Percentiles rank a stretch among this genome's conserved stretches.
These are phyloP conservation scores for Capsicum rhomboideum DNA, from an alignment of 257 asterid species.

Conservation along the genomic window DNA sequence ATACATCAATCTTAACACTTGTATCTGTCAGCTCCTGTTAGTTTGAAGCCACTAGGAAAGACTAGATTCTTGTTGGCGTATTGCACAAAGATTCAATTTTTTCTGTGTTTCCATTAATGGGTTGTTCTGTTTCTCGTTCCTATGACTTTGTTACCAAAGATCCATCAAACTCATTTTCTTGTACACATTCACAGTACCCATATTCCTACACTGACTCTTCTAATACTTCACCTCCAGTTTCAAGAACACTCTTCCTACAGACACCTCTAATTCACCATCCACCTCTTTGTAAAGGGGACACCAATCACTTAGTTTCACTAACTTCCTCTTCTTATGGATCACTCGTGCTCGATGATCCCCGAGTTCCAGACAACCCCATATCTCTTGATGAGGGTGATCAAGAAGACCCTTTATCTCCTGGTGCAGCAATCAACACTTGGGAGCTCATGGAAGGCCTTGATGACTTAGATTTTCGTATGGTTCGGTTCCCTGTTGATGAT, in stretches of 20 bases:
- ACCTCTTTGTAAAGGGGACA: slow-evolving; percentile 36
- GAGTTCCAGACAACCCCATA: slow-evolving; percentile 12
- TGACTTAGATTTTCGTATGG: slow-evolving; percentile 48
- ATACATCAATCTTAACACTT: neutral
- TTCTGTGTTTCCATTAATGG: slow-evolving; percentile 9
- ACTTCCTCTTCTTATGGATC: slow-evolving; percentile 86
- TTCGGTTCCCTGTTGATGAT: slow-evolving; percentile 16
- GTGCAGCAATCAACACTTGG: slow-evolving; percentile 86
- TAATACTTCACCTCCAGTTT: slow-evolving; percentile 17
- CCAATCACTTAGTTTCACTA: slow-evolving; percentile 73
- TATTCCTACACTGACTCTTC: slow-evolving; percentile 9
- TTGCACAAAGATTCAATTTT: too few relatives aligned
- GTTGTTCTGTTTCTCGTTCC: slow-evolving; percentile 26
- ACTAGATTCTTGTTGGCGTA: neutral
- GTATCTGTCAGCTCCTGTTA: too few relatives aligned
- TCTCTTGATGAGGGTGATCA: slow-evolving; percentile 6
- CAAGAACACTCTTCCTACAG: slow-evolving; percentile 21
- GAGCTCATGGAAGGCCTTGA: slow-evolving; percentile 95
- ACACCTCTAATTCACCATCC: slow-evolving; percentile 30
- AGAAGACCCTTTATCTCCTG: slow-evolving; percentile 62
- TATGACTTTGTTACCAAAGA: neutral
- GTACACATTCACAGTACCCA: slow-evolving; percentile 1
- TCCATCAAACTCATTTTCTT: slow-evolving; percentile 5
- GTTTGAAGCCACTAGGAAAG: too few relatives aligned
- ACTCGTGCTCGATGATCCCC: slow-evolving; percentile 33